Evolutionary conservation across 2,329 filamentous ascomycete genomes (phyloP).

Genomic region (Aaosphaeria pasadenensis): DNA sequence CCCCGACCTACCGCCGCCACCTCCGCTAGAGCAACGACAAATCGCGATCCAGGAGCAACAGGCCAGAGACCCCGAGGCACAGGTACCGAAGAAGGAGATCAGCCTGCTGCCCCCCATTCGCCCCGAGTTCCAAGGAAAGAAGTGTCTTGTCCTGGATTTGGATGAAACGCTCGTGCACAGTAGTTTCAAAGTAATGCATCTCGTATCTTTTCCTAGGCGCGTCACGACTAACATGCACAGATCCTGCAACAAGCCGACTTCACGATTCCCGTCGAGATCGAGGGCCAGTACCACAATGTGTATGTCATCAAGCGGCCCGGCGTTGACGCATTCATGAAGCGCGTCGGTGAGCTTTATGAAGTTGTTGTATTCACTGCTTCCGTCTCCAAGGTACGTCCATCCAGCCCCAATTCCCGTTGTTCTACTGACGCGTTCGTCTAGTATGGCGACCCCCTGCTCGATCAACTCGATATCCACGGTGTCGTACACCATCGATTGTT

Average conservation of each 20-base stretch:
- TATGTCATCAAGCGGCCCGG: constrained; percentile 99
- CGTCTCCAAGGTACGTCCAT: constrained; percentile 76
- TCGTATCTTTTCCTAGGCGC: neutral
- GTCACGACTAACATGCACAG: constrained; percentile 48
- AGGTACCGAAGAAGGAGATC: constrained; percentile 56
- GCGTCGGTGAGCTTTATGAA: constrained; percentile 95
- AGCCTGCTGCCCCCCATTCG: constrained; percentile 75
- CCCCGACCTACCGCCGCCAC: constrained; percentile 56
- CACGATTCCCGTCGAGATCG: constrained; percentile 97
- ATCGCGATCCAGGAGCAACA: constrained; percentile 33
- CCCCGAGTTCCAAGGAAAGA: constrained; percentile 78
- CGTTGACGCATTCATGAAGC: constrained; percentile 98
- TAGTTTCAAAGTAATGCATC: constrained; percentile 80
- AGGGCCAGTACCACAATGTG: constrained; percentile 98
- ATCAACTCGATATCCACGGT: constrained; percentile 95
- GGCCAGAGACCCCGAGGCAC: constrained; percentile 40
- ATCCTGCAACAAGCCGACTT: constrained; percentile 98
- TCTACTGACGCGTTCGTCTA: constrained; percentile 36
- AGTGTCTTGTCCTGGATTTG: constrained; percentile 91
- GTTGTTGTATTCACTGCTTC: constrained; percentile 98
- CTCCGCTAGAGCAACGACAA: constrained; percentile 48
- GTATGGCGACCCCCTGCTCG: constrained; percentile 94
- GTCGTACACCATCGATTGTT: constrained; percentile 96
- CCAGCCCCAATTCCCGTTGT: neutral
- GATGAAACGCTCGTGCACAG: constrained; percentile 98